These are phyloP conservation scores for Coemansia sp. DNA, from an alignment of 192 early-diverging fungal species.

Conservation along the genomic window DNA sequence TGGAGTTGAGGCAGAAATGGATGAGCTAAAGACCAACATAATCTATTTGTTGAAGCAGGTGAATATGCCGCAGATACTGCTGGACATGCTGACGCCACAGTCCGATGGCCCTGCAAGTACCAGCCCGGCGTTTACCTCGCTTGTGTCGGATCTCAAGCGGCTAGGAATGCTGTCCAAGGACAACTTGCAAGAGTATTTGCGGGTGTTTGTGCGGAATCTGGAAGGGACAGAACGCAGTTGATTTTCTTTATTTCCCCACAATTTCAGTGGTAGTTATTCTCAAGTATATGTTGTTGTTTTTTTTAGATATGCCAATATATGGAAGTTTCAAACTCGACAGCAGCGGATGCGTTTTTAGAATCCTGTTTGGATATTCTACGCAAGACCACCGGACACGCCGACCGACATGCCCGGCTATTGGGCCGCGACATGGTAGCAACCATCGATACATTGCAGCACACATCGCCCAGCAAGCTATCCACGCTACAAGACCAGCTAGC, in stretches of 20 bases:
- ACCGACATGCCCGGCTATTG: no score
- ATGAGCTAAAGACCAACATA: constrained; percentile 33
- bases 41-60: constrained; percentile 34
- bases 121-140: constrained; percentile 8
- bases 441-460: no score
- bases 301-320: no score
- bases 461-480: neutral
- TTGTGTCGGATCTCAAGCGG: constrained; percentile 27
- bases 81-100: constrained; percentile 16
- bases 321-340: neutral
- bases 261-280: neutral
- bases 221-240: constrained; percentile 10
- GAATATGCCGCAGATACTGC: constrained; percentile 36
- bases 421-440: neutral
- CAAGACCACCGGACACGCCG: neutral
- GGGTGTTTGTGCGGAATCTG: constrained; percentile 27
- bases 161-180: constrained; percentile 32
- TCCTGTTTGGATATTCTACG: neutral
- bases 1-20: constrained; percentile 15
- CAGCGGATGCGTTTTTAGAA: no score
- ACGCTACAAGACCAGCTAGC: neutral
- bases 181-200: constrained; percentile 38
- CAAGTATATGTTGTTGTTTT: neutral
- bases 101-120: neutral
- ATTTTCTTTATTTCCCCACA: neutral